Base-by-base conservation (phyloP, 805 yeast genomes). In the Myxozyma melibiosi region DNA sequence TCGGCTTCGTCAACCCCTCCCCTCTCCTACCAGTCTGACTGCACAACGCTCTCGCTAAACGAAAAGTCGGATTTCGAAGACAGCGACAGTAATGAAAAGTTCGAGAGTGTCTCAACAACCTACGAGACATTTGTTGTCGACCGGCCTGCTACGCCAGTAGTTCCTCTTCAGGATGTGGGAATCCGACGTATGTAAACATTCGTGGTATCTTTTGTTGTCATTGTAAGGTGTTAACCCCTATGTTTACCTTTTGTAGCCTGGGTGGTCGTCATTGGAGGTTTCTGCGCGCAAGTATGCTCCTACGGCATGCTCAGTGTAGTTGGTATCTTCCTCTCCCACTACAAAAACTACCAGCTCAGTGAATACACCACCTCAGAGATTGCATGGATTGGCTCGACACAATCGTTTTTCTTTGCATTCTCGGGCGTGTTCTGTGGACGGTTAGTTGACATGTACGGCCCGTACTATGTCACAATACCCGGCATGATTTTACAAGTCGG, bases 261-360 rank as follows among this genome's bases (percentile, higher is more conserved):
- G 68, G 76, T 78, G 5, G 81, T 82, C 0, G 69, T 80, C 1
- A 50, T 80, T 13, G 86, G 85, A 1, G 78, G 84, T 0, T 81
- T 82, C 63, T 69, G 82, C 27, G 88, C 88, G 1, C 72, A 83
- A 57, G 67, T 81, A 5, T 78, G 81, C 48, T 76, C 81, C 1
- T 81, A 86, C 67, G 95, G 95, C 1, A 62, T 86, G 37, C 27
- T 57, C 50, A 59, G 47, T 34, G 31, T 57, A 24, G 41, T 51
- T 33, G 64, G 64, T 13, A 44, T 54, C 44, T 60, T 61, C 33
- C 43, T 55, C 11, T 48, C 54, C 4, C 60, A 59, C 49, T 59
- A 61, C 48, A 38, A 62, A 44, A 40, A 44, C 16, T 51, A 59
- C 25, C 64, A 61, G 40, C 52, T 59, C 18, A 13, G 45, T 11